A percentile compares a stretch with the other conserved stretches of the same genome.
Conservation (phyloP, 495 filamentous ascomycete genomes). For the Penicillium tannophilum region DNA sequence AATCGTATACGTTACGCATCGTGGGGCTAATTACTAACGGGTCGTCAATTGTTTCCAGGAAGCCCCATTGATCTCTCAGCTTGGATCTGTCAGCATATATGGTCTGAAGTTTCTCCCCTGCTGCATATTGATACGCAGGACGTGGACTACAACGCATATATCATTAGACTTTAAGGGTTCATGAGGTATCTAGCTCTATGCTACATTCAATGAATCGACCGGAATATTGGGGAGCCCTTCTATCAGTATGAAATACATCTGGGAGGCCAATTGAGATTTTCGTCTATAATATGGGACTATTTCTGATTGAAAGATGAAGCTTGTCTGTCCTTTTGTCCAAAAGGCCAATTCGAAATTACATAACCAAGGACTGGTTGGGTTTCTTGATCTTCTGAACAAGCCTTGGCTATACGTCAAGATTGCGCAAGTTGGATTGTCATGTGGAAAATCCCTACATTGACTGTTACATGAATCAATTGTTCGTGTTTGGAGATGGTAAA, state of each 20-base stretch:
- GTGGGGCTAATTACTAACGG: background rate
- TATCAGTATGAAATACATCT: too few species aligned
- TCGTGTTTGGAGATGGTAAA: background rate
- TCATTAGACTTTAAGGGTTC: too few species aligned
- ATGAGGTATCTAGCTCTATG: too few species aligned
- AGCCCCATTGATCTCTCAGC: background rate
- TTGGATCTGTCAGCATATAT: background rate
- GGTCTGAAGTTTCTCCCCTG: background rate
- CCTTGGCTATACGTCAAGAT: background rate
- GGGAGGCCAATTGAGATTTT: too few species aligned
- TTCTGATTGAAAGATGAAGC: background rate
- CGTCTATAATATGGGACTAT: background rate
- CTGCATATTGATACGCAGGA: too few species aligned
- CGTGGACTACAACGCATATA: background rate
- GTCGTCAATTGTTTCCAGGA: background rate
- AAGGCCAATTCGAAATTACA: background rate
- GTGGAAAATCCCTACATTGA: background rate
- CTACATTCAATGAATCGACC: too few species aligned
- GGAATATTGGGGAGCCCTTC: too few species aligned
- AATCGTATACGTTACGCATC: background rate
- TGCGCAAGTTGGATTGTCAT: background rate
- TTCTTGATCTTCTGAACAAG: background rate
- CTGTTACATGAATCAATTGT: background rate
- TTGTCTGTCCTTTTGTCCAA: too few species aligned
- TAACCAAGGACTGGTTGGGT: background rate